Evolutionary conservation across 768 basidiomycete genomes (phyloP), one percentile per base, ranked within the genome.

Genomic region (Paxillus ammoniavirescens): DNA sequence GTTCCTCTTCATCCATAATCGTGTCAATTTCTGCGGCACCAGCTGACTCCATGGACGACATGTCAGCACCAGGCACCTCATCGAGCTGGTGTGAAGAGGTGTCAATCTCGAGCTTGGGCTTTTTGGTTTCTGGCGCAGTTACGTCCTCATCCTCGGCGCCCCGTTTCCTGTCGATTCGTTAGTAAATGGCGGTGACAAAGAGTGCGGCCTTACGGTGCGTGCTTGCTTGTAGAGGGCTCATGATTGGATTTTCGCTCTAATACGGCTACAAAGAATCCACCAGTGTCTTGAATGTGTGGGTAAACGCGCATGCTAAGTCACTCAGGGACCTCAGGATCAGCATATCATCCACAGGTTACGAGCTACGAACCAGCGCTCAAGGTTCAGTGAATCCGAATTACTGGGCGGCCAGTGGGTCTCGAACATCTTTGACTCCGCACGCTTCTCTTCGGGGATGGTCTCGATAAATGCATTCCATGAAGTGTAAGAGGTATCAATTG

Each of bases 191-290:
- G 23, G 13, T 48, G 2, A 36, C 7, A 15, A 14, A 18, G 31
- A 40, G n/a, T 1, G 9, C 44, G 12, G 15, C 3, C 49, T 50
- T 49, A 69, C 68, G 53, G 49, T 43, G 50, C 44, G 4, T 61
- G 56, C 23, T 21, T 57, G 26, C 38, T 53, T n/a, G 47, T 35
- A 3, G 46, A 28, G 5, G 40, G 28, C 2, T 58, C 52, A 31
- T 54, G 45, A 9, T 26, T 54, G 14, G 59, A 54, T 49, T 73
- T 81, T 63, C 78, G 82, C 65, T 88, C 80, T 35, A 98, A 69
- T 0, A 97, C 89, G 10, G 93, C 93, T n/a, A 99, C 85, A 65
- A 97, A 99, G 73, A 99, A 99, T 0, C 94, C 97, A 3, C 97
- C 97, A 0, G 94, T 92, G 64, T 99, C 91, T 70, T 98, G 97